phyloP scores from a whole-genome alignment of 768 basidiomycete species.

The Pilatotrama ljubarskyi region DNA sequence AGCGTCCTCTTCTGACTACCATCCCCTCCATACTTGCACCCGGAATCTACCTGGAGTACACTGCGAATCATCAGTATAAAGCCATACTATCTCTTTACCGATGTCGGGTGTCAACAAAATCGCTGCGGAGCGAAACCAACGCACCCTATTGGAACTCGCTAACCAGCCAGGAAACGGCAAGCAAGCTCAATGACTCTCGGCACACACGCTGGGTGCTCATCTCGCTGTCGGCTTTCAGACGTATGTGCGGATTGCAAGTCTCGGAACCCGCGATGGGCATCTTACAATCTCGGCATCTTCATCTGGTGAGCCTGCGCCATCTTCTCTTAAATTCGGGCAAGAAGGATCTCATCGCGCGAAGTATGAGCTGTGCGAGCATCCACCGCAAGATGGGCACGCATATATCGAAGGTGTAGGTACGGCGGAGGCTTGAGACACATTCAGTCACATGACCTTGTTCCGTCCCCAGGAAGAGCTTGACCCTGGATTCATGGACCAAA shows the following conservation, averaged over 20 bases:
- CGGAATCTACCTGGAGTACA: too few species aligned
- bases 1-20: too few species aligned
- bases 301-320: slow-evolving; percentile 61
- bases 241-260: slow-evolving; percentile 90
- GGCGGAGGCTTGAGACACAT: neutral
- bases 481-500: slow-evolving; percentile 83
- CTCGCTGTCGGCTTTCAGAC: slow-evolving; percentile 46
- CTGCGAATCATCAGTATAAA: too few species aligned
- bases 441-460: neutral
- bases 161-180: slow-evolving; percentile 79
- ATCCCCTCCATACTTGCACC: neutral
- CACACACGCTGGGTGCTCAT: neutral
- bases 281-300: slow-evolving; percentile 85
- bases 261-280: slow-evolving; percentile 87
- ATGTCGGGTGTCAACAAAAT: slow-evolving; percentile 50
- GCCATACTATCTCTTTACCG: neutral
- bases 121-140: slow-evolving; percentile 63
- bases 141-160: slow-evolving; percentile 66
- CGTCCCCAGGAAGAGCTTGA: slow-evolving; percentile 75
- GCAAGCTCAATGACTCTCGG: slow-evolving; percentile 20
- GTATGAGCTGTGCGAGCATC: slow-evolving; percentile 85
- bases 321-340: neutral
- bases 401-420: slow-evolving; percentile 86
- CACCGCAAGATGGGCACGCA: slow-evolving; percentile 96
- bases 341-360: slow-evolving; percentile 29